Percentiles rank a stretch among this genome's conserved stretches.
Conservation (phyloP, 257 asterid species). For the Nicotiana attenuata region DNA sequence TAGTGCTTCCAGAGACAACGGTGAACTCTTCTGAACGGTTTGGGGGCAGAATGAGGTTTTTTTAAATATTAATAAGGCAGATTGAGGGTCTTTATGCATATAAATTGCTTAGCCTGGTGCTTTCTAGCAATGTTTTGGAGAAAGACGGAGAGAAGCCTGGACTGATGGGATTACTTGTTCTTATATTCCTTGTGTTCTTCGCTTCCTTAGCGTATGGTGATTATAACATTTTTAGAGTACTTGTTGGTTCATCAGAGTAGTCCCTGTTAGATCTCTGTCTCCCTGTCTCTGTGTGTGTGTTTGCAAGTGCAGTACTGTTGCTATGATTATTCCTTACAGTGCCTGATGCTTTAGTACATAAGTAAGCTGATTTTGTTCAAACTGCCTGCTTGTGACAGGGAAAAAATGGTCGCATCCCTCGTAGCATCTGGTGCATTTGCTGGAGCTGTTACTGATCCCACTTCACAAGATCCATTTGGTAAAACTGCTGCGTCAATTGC, state of each 20-base stretch:
- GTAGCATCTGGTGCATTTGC: constrained; percentile 90
- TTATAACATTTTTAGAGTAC: not conserved
- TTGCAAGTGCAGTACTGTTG: not conserved
- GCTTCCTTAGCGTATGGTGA: not conserved
- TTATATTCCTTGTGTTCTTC: not conserved
- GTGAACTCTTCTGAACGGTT: not conserved
- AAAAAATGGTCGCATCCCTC: constrained; percentile 92
- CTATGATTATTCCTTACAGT: constrained; percentile 1
- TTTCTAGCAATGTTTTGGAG: constrained; percentile 1
- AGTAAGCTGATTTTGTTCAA: not conserved
- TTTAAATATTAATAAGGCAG: too few species aligned
- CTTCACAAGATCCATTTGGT: constrained; percentile 63
- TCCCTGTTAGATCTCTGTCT: constrained; percentile 1
- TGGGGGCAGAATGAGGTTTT: not conserved
- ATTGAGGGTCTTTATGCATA: not conserved
- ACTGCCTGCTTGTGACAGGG: constrained; percentile 47
- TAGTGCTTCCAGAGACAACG: not conserved
- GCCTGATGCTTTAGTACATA: not conserved
- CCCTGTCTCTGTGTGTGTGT: not conserved
- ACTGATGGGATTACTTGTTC: not conserved
- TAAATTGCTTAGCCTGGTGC: not conserved
- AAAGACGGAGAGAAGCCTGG: not conserved
- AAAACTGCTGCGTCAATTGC: constrained; percentile 87
- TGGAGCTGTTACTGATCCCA: constrained; percentile 93
- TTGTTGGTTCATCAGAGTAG: not conserved